Conservation (phyloP, 1,284 basidiomycete species). For the Tilletia indica region DNA sequence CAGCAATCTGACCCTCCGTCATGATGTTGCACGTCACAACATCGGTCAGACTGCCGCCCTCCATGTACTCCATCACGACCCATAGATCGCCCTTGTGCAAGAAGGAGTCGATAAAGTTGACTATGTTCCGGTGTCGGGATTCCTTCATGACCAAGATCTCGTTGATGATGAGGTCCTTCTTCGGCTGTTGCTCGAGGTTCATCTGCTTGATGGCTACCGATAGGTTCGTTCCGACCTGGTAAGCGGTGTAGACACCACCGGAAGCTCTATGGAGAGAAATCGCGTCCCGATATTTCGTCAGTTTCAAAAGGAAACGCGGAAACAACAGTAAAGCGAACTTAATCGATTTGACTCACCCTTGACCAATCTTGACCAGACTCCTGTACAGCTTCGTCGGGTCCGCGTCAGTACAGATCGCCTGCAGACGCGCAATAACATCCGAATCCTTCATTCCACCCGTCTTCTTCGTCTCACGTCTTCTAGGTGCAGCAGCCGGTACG, state of each 20-base stretch:
- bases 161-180: constrained; percentile 99
- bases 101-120: constrained; percentile 99
- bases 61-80: constrained; percentile 99
- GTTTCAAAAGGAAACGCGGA: constrained; percentile 21
- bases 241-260: constrained; percentile 96
- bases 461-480: constrained; percentile 71
- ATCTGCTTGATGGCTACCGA: constrained; percentile 99
- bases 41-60: constrained; percentile 83
- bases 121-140: constrained; percentile 92
- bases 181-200: constrained; percentile 99
- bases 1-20: constrained; percentile 88
- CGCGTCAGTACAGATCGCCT: constrained; percentile 93
- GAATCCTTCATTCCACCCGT: constrained; percentile 70
- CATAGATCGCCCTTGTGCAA: constrained; percentile 94
- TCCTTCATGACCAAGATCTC: constrained; percentile 99
- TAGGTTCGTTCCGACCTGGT: constrained; percentile 87
- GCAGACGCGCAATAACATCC: constrained; percentile 85
- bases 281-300: constrained; percentile 4
- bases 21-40: constrained; percentile 95
- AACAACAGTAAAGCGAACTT: no score
- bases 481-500: constrained; percentile 65
- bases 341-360: constrained; percentile 63
- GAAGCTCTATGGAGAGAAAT: constrained; percentile 67
- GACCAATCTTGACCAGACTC: constrained; percentile 92
- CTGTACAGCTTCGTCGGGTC: constrained; percentile 93